Evolutionary conservation across 805 yeast species (phyloP).

Genomic region (Jamesozyma gamospora): DNA sequence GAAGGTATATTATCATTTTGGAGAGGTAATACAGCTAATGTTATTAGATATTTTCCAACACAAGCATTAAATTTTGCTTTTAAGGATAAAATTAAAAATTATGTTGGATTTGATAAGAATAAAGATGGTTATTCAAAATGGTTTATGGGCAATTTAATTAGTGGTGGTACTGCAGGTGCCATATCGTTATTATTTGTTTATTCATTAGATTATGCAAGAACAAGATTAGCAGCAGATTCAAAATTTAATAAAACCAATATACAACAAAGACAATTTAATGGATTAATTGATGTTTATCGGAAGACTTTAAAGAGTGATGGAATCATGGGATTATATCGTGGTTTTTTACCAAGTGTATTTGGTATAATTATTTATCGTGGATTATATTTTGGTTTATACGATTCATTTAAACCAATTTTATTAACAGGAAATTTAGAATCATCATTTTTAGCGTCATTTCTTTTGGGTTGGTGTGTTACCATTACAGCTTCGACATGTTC

Average conservation of each 20-base stretch:
- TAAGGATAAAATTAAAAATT: constrained; percentile 87
- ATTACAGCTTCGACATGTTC: constrained; percentile 95
- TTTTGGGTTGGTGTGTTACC: constrained; percentile 90
- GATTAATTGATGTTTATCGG: constrained; percentile 86
- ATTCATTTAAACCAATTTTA: constrained; percentile 85
- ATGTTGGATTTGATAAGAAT: constrained; percentile 90
- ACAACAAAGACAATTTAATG: constrained; percentile 83
- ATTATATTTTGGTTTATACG: constrained; percentile 91
- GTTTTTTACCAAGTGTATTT: constrained; percentile 91
- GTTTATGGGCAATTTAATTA: constrained; percentile 93
- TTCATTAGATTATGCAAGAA: constrained; percentile 95
- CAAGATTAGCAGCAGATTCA: constrained; percentile 95
- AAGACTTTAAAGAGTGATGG: constrained; percentile 89
- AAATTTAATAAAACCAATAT: constrained; percentile 53
- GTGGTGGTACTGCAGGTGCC: constrained; percentile 98
- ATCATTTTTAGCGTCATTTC: constrained; percentile 83
- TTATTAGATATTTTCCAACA: constrained; percentile 95
- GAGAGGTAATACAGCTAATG: constrained; percentile 98
- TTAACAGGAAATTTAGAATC: constrained; percentile 85
- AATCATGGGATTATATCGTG: constrained; percentile 93
- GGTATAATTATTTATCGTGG: constrained; percentile 97
- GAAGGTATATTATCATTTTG: constrained; percentile 87
- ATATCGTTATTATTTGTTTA: constrained; percentile 84
- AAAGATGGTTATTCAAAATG: constrained; percentile 72
- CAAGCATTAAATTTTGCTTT: constrained; percentile 95